Evolutionary conservation across 305 asterid genomes (phyloP).

Genomic region (Solanum hybrid): DNA sequence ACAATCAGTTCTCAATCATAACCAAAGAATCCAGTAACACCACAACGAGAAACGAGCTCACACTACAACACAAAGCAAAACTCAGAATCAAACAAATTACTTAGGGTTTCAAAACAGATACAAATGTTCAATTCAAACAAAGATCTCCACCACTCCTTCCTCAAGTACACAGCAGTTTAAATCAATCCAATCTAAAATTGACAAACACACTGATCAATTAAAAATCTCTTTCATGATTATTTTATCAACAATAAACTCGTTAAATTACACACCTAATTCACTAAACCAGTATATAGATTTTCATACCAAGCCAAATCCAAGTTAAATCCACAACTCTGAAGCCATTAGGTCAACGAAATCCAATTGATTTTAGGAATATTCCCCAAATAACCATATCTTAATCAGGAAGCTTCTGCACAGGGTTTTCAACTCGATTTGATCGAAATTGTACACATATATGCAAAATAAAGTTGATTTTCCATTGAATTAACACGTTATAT

Average conservation of each 20-base stretch:
- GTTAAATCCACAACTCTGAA: neutral
- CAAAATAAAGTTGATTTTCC: neutral
- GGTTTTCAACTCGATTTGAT: neutral
- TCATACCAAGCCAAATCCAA: neutral
- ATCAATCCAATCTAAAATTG: neutral
- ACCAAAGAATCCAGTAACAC: neutral
- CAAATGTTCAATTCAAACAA: neutral
- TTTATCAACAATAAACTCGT: neutral
- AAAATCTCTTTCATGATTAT: neutral
- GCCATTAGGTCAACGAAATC: neutral
- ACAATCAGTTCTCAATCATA: neutral
- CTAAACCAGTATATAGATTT: neutral
- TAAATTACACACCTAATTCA: neutral
- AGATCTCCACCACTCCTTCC: neutral
- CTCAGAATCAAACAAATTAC: neutral
- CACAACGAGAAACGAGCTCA: neutral
- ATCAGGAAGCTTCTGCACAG: neutral
- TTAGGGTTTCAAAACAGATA: neutral
- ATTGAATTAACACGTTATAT: neutral
- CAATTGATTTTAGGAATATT: neutral
- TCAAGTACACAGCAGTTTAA: neutral
- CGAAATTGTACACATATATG: neutral
- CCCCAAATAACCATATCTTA: neutral
- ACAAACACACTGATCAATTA: neutral
- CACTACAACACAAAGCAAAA: neutral